Base-by-base conservation (phyloP, 2,329 filamentous ascomycete species). In the Ceratocystis diversiconidia region DNA sequence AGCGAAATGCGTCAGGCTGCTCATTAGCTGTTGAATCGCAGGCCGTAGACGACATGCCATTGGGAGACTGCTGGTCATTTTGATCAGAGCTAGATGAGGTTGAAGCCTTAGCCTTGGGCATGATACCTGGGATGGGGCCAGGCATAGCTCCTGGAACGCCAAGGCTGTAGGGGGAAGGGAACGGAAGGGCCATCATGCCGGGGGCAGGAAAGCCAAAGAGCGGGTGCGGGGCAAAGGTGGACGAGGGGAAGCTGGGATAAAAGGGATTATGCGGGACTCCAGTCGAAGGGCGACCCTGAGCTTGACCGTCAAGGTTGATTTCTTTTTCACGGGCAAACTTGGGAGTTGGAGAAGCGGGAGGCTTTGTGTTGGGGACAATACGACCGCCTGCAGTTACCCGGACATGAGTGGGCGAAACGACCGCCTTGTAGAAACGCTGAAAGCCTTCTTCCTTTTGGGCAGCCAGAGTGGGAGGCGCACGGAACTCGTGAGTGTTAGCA, bases 321-420 rank as follows among this genome's bases (percentile, higher is more conserved):
- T 67, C 66, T 30, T 61, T 64, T 7, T 66, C 65, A 30, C 55
- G 63, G 15, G 55, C 43, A 17, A 46, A 43, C 72, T 83, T 84
- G 5, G 76, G 71, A 3, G 79, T 79, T 2, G 81, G 81, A 7
- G 82, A 84, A 4, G 76, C 75, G 1, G 79, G 75, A 12, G 76
- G 78, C 55, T 83, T 79, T 43, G 79, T 85, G 70, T 87, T 87
- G 61, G 84, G 84, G 1, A 87, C 85, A 70, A 87, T 87, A 46
- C 83, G 79, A 52, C 85, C 85, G 66, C 85, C 84, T 67, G 85
- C 85, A 22, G 85, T 87, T 62, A 87, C 85, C 17, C 85, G 81
- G 68, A 87, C 80, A 72, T 87, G 83, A 15, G 83, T 85, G 6
- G 85, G 85, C 43, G 85, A 87, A 3, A 83, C 79, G n/a, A 87